A percentile compares a stretch with the other conserved stretches of the same genome.
These are phyloP conservation scores for Colletotrichum viniferum DNA, from an alignment of 2,329 filamentous ascomycete genomes.

Conservation along the genomic window DNA sequence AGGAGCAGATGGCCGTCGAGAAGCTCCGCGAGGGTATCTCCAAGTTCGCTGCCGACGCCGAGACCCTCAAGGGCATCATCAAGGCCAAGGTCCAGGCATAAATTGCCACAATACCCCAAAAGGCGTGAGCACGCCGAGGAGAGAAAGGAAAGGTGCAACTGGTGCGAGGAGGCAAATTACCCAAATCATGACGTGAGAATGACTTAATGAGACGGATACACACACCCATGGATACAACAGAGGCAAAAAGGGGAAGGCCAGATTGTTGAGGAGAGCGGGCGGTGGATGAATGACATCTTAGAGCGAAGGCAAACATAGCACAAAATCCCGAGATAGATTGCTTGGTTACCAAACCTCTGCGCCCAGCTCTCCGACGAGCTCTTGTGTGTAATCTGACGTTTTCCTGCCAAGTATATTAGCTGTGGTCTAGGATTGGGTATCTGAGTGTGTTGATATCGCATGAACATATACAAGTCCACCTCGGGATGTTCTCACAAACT, in stretches of 20 bases:
- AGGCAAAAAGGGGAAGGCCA: neutral
- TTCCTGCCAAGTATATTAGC: neutral
- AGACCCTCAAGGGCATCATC: slow-evolving; percentile 91
- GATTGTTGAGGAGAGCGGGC: neutral
- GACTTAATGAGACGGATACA: slow-evolving; percentile 20
- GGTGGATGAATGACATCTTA: neutral
- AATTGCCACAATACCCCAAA: slow-evolving; percentile 14
- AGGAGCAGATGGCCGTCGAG: slow-evolving; percentile 99
- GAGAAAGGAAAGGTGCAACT: neutral
- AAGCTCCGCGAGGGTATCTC: slow-evolving; percentile 99
- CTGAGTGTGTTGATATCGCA: fast-evolving
- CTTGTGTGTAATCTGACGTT: neutral
- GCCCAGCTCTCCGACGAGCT: neutral
- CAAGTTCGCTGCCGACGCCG: slow-evolving; percentile 96
- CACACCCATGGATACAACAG: neutral
- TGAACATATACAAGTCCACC: neutral
- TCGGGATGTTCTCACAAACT: too few relatives aligned
- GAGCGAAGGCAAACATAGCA: neutral
- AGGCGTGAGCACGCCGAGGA: neutral
- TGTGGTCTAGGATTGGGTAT: neutral
- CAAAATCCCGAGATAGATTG: neutral
- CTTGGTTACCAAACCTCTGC: neutral
- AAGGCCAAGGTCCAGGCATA: slow-evolving; percentile 76
- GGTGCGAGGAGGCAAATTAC: slow-evolving; percentile 13
- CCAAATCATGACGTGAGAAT: slow-evolving; percentile 18